phyloP scores from a whole-genome alignment of 192 early-diverging fungal genomes.

The Gryganskiella cystojenkinii region DNA sequence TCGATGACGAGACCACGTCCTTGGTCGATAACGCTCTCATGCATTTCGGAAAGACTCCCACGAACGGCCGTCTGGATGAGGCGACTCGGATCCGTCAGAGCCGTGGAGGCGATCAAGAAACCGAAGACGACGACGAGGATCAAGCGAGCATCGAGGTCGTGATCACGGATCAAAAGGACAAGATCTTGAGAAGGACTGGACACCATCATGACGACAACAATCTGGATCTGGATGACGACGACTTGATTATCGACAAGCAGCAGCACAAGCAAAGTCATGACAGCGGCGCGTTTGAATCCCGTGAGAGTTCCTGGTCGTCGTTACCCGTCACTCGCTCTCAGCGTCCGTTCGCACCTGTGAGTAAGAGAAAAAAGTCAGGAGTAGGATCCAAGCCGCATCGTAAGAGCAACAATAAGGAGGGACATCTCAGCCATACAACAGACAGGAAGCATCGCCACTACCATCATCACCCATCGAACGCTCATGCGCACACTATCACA shows the following conservation, averaged over 20 bases:
- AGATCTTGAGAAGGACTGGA: slow-evolving; percentile 14
- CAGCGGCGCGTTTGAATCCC: background rate
- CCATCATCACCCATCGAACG: background rate
- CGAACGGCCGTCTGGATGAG: slow-evolving; percentile 27
- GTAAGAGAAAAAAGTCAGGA: slow-evolving; percentile 32
- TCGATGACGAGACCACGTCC: slow-evolving; percentile 43
- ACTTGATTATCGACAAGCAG: background rate
- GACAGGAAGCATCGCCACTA: slow-evolving; percentile 11
- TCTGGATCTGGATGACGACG: slow-evolving; percentile 23
- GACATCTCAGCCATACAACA: background rate
- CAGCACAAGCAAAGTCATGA: too few relatives aligned
- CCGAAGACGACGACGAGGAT: slow-evolving; percentile 17
- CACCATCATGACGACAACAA: background rate
- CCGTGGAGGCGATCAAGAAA: background rate
- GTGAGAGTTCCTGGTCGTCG: slow-evolving; percentile 23
- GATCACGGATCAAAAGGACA: slow-evolving; percentile 41
- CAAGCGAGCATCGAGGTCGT: slow-evolving; percentile 40
- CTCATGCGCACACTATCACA: background rate
- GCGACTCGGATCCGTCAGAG: background rate
- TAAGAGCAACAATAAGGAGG: slow-evolving; percentile 12
- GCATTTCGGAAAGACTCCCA: slow-evolving; percentile 46
- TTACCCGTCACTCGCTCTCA: slow-evolving; percentile 27
- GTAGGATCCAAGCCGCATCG: background rate
- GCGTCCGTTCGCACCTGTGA: slow-evolving; percentile 41
- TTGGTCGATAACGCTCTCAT: slow-evolving; percentile 40